Conservation (phyloP, 202 grass and related monocot genomes). For the Setaria italica region DNA sequence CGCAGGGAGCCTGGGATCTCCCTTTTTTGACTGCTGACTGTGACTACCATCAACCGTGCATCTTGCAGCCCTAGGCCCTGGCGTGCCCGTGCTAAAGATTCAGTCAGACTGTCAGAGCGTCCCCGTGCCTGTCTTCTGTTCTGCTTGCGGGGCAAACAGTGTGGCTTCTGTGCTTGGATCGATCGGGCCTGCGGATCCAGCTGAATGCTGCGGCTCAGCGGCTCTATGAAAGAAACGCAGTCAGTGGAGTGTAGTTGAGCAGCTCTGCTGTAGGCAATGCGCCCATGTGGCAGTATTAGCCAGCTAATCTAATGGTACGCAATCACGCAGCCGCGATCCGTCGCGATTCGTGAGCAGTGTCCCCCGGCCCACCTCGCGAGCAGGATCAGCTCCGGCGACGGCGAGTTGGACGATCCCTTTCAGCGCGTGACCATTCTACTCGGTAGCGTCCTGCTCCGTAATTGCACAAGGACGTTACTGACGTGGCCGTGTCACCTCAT, state of each 20-base stretch:
- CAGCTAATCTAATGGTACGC: too few relatives aligned
- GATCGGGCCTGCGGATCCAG: not conserved
- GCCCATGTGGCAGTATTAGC: too few relatives aligned
- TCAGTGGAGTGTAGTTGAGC: not conserved
- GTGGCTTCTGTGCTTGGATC: too few relatives aligned
- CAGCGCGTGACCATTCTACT: not conserved
- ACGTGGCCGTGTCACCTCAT: not conserved
- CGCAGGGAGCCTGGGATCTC: not conserved
- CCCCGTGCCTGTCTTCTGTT: too few relatives aligned
- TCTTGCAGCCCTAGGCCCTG: not conserved
- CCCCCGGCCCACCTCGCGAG: not conserved
- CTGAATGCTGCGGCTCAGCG: too few relatives aligned
- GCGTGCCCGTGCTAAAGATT: too few relatives aligned
- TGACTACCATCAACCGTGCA: not conserved
- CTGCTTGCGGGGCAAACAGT: too few relatives aligned
- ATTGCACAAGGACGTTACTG: not conserved
- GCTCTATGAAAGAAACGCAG: not conserved
- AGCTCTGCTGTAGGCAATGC: too few relatives aligned
- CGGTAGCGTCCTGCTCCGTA: too few relatives aligned
- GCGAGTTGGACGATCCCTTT: not conserved
- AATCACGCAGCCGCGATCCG: too few relatives aligned
- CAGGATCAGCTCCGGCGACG: not conserved
- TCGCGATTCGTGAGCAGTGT: not conserved
- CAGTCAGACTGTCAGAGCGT: too few relatives aligned
- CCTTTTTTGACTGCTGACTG: not conserved